These are phyloP conservation scores for Talaromyces piceae DNA, from an alignment of 2,329 filamentous ascomycete species.

Conservation along the genomic window DNA sequence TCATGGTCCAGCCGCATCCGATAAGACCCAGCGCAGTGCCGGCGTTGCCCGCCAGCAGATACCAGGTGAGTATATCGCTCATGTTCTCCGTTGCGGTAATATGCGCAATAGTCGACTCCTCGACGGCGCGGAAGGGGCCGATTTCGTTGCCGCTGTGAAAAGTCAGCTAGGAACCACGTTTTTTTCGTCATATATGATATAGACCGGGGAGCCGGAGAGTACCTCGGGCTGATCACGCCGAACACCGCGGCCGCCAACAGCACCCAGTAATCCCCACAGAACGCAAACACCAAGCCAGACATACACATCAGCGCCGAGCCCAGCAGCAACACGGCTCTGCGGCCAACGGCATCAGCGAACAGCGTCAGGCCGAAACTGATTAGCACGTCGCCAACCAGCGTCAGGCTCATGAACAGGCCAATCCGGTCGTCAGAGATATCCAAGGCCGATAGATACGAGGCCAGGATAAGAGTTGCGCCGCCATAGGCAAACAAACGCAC, in stretches of 20 bases:
- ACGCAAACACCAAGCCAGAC: slow-evolving; percentile 49
- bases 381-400: slow-evolving; percentile 53
- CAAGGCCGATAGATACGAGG: slow-evolving; percentile 53
- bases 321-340: slow-evolving; percentile 46
- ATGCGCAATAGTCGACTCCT: slow-evolving; percentile 58
- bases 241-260: slow-evolving; percentile 52
- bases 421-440: slow-evolving; percentile 51
- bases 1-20: slow-evolving; percentile 53
- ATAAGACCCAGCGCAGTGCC: slow-evolving; percentile 56
- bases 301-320: slow-evolving; percentile 51
- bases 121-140: slow-evolving; percentile 59
- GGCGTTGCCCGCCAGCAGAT: slow-evolving; percentile 46
- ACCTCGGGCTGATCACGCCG: slow-evolving; percentile 54
- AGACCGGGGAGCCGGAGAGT: slow-evolving; percentile 10
- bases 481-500: slow-evolving; percentile 59
- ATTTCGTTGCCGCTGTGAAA: slow-evolving; percentile 51
- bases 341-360: slow-evolving; percentile 52
- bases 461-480: slow-evolving; percentile 53
- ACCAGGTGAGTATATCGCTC: slow-evolving; percentile 61
- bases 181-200: neutral
- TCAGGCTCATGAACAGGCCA: slow-evolving; percentile 59
- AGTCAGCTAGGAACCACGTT: neutral
- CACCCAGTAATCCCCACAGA: slow-evolving; percentile 53
- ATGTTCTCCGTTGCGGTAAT: slow-evolving; percentile 49
- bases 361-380: slow-evolving; percentile 52